These are phyloP conservation scores for Quercus wislizeni DNA, from an alignment of 306 rosid genomes.

Conservation along the genomic window DNA sequence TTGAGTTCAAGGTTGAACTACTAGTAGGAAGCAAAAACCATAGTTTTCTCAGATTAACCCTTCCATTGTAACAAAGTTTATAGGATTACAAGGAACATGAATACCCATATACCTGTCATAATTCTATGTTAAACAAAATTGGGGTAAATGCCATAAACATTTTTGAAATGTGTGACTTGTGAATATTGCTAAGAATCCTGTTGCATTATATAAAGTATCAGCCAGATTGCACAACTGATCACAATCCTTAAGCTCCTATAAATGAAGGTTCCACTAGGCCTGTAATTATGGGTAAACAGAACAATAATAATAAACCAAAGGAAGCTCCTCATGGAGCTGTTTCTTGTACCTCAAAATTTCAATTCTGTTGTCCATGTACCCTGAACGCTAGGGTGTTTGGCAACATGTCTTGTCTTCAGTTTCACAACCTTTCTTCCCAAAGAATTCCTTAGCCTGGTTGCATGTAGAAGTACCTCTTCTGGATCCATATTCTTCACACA, in stretches of 20 bases:
- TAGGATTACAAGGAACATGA: neutral
- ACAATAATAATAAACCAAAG: conserved; percentile 2
- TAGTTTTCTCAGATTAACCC: neutral
- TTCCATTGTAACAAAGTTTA: neutral
- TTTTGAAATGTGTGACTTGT: no score
- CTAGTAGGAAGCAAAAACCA: neutral
- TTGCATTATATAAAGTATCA: neutral
- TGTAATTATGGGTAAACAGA: neutral
- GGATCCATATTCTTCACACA: conserved; percentile 88
- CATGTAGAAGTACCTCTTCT: conserved; percentile 61
- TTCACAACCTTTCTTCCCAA: conserved; percentile 90
- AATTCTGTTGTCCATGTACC: conserved; percentile 86
- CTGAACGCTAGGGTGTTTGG: conserved; percentile 84
- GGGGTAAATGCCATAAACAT: no score
- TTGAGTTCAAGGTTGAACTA: neutral
- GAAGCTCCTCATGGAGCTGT: conserved; percentile 11
- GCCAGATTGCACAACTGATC: neutral
- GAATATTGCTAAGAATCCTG: neutral
- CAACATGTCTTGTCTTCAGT: conserved; percentile 79
- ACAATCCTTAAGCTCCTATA: neutral
- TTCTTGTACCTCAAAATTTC: conserved; percentile 39
- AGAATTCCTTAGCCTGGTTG: conserved; percentile 74
- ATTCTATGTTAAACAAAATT: neutral
- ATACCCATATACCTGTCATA: neutral
- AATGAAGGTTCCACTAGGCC: neutral